Evolutionary conservation across 768 basidiomycete species (phyloP).

Genomic region (Imleria badia): DNA sequence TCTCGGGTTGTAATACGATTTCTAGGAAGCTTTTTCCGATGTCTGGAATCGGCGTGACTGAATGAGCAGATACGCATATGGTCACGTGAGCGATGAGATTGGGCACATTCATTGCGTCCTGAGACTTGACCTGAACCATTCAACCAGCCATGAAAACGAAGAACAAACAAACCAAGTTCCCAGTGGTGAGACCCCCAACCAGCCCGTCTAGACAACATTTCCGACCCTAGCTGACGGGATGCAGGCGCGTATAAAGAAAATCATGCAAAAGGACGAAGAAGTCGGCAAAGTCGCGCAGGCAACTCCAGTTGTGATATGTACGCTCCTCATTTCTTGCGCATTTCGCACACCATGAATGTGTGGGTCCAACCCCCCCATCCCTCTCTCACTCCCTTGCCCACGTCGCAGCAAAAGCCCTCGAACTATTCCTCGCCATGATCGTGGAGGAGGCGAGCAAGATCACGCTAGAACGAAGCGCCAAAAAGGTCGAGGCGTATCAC

Average conservation of each 20-base stretch:
- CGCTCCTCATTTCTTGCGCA: slow-evolving; percentile 35
- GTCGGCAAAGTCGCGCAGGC: slow-evolving; percentile 98
- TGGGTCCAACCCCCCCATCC: background rate
- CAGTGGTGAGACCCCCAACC: slow-evolving; percentile 59
- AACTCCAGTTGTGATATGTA: slow-evolving; percentile 95
- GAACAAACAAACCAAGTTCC: slow-evolving; percentile 90
- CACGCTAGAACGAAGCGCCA: slow-evolving; percentile 72
- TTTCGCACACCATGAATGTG: slow-evolving; percentile 13
- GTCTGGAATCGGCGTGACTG: background rate
- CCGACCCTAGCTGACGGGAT: slow-evolving; percentile 8
- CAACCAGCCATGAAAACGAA: slow-evolving; percentile 71
- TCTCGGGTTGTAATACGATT: background rate
- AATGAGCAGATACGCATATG: background rate
- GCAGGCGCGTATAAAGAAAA: slow-evolving; percentile 97
- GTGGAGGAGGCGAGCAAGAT: slow-evolving; percentile 83
- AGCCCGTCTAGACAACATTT: background rate
- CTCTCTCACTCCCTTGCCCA: background rate
- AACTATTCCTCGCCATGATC: slow-evolving; percentile 84
- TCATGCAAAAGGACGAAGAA: slow-evolving; percentile 99
- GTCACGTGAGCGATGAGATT: slow-evolving; percentile 31
- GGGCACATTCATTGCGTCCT: background rate
- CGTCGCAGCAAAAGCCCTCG: slow-evolving; percentile 87
- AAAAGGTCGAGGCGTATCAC: slow-evolving; percentile 91
- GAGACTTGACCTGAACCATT: background rate
- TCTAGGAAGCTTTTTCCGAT: too few species aligned